Conservation (phyloP, 306 rosid genomes). For the Psophocarpus tetragonolobus region DNA sequence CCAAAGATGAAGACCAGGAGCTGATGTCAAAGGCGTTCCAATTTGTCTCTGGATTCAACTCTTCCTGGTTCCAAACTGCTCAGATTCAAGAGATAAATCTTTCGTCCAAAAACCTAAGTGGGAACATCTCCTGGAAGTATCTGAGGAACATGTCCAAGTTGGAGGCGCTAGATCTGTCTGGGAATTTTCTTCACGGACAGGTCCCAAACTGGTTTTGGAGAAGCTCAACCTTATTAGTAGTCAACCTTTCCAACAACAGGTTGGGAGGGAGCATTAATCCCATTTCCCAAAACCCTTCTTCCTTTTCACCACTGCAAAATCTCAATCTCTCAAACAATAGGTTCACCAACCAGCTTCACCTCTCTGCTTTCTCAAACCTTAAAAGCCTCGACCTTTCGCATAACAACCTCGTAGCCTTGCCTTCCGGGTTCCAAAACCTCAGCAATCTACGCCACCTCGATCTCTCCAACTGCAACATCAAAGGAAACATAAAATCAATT, state of each 20-base stretch:
- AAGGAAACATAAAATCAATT: conserved; percentile 58
- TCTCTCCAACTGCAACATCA: conserved; percentile 67
- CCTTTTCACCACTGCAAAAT: conserved; percentile 50
- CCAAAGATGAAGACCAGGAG: conserved; percentile 52
- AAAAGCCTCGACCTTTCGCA: conserved; percentile 64
- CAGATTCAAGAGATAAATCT: conserved; percentile 48
- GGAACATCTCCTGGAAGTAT: conserved; percentile 67
- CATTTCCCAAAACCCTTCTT: conserved; percentile 20
- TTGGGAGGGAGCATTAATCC: conserved; percentile 72
- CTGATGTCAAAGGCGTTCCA: conserved; percentile 60
- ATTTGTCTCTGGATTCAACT: conserved; percentile 64
- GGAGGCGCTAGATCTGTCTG: conserved; percentile 64
- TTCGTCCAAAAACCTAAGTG: conserved; percentile 59
- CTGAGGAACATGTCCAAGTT: conserved; percentile 60
- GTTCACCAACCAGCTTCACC: conserved; percentile 62
- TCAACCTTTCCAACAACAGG: conserved; percentile 63
- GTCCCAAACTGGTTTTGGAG: conserved; percentile 77
- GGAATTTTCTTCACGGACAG: conserved; percentile 61
- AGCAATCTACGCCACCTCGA: conserved; percentile 50
- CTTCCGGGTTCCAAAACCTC: conserved; percentile 59
- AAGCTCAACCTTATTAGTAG: conserved; percentile 34
- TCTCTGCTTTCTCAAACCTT: conserved; percentile 58
- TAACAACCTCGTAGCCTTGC: conserved; percentile 52
- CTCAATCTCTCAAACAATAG: conserved; percentile 80
- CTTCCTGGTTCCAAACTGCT: conserved; percentile 47